Evolutionary conservation across 2,329 filamentous ascomycete genomes (phyloP).

Genomic region (Trichoderma oligosporum): DNA sequence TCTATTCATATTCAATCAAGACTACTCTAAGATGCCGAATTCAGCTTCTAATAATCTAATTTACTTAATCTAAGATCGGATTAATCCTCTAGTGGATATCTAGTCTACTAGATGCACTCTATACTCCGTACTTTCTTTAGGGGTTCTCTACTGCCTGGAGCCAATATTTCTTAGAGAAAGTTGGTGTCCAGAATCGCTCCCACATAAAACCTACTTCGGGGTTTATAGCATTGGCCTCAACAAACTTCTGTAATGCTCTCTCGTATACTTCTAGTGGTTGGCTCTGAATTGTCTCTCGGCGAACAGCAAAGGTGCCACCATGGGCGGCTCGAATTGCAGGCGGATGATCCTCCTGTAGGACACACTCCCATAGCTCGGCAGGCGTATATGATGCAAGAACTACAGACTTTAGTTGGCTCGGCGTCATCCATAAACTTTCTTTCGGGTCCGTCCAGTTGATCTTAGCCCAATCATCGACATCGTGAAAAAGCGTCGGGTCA

Average conservation of each 20-base stretch:
- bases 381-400: constrained; percentile 6
- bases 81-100: too few relatives aligned
- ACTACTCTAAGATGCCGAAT: too few relatives aligned
- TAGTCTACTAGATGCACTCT: too few relatives aligned
- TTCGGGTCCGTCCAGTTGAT: constrained; percentile 16
- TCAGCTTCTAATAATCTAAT: too few relatives aligned
- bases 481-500: constrained; percentile 1
- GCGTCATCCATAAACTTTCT: constrained; percentile 16
- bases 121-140: too few relatives aligned
- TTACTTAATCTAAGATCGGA: too few relatives aligned
- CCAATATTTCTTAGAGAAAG: constrained; percentile 12
- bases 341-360: constrained; percentile 3
- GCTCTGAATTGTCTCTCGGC: constrained; percentile 13
- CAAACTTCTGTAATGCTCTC: constrained; percentile 3
- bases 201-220: constrained; percentile 16
- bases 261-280: constrained; percentile 10
- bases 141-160: background rate
- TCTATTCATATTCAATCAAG: too few relatives aligned
- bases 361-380: constrained; percentile 5
- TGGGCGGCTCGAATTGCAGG: constrained; percentile 1
- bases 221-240: constrained; percentile 4
- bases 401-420: background rate
- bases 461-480: constrained; percentile 6
- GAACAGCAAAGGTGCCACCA: constrained; percentile 11
- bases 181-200: constrained; percentile 16